Percentiles rank a stretch among this genome's conserved stretches.
Evolutionary conservation across 2,329 filamentous ascomycete genomes (phyloP).

Genomic region (Clonostachys rhizophaga): DNA sequence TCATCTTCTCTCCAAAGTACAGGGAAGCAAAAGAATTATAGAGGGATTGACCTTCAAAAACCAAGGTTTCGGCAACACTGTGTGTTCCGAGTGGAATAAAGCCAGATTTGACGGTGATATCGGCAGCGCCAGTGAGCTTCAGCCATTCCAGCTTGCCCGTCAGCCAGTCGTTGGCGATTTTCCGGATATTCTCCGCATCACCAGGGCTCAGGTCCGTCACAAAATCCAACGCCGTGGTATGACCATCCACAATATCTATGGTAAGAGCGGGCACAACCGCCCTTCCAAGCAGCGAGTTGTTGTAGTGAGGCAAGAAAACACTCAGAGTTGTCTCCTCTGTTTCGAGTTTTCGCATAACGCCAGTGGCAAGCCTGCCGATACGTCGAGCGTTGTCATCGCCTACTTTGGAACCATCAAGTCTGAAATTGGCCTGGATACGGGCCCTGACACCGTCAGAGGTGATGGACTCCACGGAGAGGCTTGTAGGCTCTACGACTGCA

Average conservation of each 20-base stretch:
- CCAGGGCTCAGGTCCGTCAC: slow-evolving; percentile 72
- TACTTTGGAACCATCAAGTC: slow-evolving; percentile 74
- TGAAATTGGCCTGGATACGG: slow-evolving; percentile 77
- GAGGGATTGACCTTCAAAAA: slow-evolving; percentile 79
- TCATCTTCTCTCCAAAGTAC: slow-evolving; percentile 50
- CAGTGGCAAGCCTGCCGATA: slow-evolving; percentile 74
- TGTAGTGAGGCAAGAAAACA: slow-evolving; percentile 80
- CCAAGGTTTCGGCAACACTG: slow-evolving; percentile 65
- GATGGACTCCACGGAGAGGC: slow-evolving; percentile 80
- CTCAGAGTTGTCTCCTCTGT: slow-evolving; percentile 67
- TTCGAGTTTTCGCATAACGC: slow-evolving; percentile 72
- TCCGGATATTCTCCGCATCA: slow-evolving; percentile 70
- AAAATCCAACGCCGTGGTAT: slow-evolving; percentile 74
- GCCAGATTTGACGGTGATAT: slow-evolving; percentile 73
- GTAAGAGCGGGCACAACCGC: slow-evolving; percentile 71
- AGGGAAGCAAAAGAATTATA: slow-evolving; percentile 57
- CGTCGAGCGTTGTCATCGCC: slow-evolving; percentile 65
- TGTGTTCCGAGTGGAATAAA: slow-evolving; percentile 76
- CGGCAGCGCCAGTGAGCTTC: slow-evolving; percentile 67
- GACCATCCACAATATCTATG: slow-evolving; percentile 72
- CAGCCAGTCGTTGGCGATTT: slow-evolving; percentile 84
- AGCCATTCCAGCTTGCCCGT: slow-evolving; percentile 70
- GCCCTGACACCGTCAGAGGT: slow-evolving; percentile 74
- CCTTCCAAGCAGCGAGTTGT: slow-evolving; percentile 70
- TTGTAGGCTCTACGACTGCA: slow-evolving; percentile 75